Base-by-base conservation (phyloP, 2,329 filamentous ascomycete genomes). In the Pseudogymnoascus sp. region DNA sequence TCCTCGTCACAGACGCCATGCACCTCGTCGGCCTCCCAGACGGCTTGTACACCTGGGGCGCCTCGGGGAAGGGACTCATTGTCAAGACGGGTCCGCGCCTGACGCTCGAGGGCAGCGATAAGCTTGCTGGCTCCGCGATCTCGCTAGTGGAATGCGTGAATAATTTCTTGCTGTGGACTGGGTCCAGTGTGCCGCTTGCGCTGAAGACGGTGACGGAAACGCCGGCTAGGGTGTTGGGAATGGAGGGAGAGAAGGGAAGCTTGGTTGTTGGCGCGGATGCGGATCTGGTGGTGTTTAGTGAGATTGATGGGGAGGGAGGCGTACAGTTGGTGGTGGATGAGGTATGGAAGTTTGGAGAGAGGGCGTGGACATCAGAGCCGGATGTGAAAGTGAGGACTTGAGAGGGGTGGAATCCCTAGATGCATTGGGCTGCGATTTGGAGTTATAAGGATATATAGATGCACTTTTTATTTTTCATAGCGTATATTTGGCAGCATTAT, bases 1-100 rank as follows among this genome's bases (percentile, higher is more conserved):
- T 96, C 63, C 83, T 97, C 5, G 92, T 97, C 47, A 96, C 92
- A 0, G 92, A 97, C 73, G 92, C 92, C 4, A 96, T 96, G 90
- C 86, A 90, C 67, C 81, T 96, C 14, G 87, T 90, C 18, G 92
- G 92, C 0, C 79, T 95, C 60, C 88, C 89, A 0, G 92, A 96
- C 69, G 92, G 92, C 2, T 81, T 84, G 2, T 96, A 96, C 71
- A 83, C 87, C 64, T 96, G 91, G 90, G 54, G 54, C 9, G 20
- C 54, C 6, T 92, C 86, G 4, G 96, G 96, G 68, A 84, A 84
- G 6, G 80, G 82, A 61, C 75, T 76, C 36, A 85, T 88, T 65
- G 74, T 88, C 63, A 93, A 93, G 76, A 83, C 82, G 58, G 91
- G 92, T 0, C 78, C 85, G 0, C 80, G 87, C 61, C 75, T 97